phyloP scores from a whole-genome alignment of 2,329 filamentous ascomycete genomes.

The Cadophora malorum region DNA sequence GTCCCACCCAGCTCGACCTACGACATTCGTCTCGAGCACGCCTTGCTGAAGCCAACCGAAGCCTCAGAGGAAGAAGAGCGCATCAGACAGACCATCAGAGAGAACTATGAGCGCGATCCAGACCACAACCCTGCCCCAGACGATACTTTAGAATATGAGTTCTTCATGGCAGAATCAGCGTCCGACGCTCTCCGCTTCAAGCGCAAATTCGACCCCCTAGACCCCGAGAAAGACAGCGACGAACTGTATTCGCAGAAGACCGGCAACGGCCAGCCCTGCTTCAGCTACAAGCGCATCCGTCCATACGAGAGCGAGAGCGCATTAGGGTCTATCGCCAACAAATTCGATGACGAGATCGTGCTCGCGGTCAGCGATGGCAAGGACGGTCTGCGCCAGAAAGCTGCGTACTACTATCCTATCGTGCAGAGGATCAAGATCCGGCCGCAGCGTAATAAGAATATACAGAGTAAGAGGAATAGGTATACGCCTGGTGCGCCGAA shows the following conservation, averaged over 20 bases:
- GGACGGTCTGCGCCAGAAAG: conserved; percentile 58
- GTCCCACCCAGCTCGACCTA: conserved; percentile 60
- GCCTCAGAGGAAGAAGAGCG: conserved; percentile 60
- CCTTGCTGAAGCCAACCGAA: conserved; percentile 66
- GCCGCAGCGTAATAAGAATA: conserved; percentile 68
- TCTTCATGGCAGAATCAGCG: conserved; percentile 62
- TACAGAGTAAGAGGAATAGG: conserved; percentile 52
- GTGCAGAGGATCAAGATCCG: conserved; percentile 68
- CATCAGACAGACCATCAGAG: conserved; percentile 54
- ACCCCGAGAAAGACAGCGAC: conserved; percentile 60
- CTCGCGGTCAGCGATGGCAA: conserved; percentile 63
- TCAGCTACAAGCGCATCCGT: conserved; percentile 66
- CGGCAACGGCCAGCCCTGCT: conserved; percentile 54
- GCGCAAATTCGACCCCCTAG: conserved; percentile 63
- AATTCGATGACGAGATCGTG: conserved; percentile 69
- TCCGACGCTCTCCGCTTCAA: conserved; percentile 61
- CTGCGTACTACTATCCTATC: conserved; percentile 71
- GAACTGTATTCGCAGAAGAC: conserved; percentile 60
- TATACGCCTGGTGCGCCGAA: conserved; percentile 37
- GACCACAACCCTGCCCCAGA: conserved; percentile 60
- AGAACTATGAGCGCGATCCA: conserved; percentile 63
- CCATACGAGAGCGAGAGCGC: conserved; percentile 58
- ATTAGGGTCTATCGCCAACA: conserved; percentile 63
- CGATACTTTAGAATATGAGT: conserved; percentile 69
- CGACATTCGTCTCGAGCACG: conserved; percentile 66